Evolutionary conservation across 306 rosid species (phyloP).

Genomic region (Nissolia schottii): DNA sequence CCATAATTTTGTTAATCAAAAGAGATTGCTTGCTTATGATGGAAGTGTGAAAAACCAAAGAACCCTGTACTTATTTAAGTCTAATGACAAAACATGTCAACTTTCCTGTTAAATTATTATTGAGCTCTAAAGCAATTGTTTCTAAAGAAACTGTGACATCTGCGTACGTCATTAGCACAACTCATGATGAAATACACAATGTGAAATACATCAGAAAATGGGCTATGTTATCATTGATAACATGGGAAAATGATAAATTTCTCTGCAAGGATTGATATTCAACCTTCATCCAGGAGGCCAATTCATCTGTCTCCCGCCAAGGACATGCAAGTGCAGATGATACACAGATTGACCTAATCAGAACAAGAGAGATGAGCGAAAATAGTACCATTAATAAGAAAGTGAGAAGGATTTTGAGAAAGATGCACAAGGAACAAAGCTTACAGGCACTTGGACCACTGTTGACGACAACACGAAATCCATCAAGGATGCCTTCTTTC

Average conservation of each 20-base stretch:
- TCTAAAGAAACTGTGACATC: too few relatives aligned
- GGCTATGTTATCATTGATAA: neutral
- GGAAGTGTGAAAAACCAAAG: neutral
- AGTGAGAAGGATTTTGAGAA: neutral
- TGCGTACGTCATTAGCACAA: neutral
- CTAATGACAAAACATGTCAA: neutral
- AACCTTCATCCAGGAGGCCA: conserved; percentile 74
- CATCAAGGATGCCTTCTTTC: conserved; percentile 58
- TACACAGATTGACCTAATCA: conserved; percentile 70
- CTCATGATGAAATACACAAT: neutral
- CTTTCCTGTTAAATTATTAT: neutral
- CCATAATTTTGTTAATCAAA: too few relatives aligned
- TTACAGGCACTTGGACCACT: conserved; percentile 65
- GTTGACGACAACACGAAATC: conserved; percentile 74
- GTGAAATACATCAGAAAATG: neutral
- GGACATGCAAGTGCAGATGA: conserved; percentile 76
- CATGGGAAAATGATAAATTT: neutral
- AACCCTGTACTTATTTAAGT: neutral
- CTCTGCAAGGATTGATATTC: neutral
- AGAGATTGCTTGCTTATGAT: too few relatives aligned
- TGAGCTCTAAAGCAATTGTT: too few relatives aligned
- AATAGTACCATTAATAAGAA: neutral
- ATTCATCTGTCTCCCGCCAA: conserved; percentile 67
- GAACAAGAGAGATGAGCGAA: conserved; percentile 1
- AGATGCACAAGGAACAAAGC: conserved; percentile 9